These are phyloP conservation scores for Fusarium metavorans DNA, from an alignment of 2,329 filamentous ascomycete species.

Conservation along the genomic window DNA sequence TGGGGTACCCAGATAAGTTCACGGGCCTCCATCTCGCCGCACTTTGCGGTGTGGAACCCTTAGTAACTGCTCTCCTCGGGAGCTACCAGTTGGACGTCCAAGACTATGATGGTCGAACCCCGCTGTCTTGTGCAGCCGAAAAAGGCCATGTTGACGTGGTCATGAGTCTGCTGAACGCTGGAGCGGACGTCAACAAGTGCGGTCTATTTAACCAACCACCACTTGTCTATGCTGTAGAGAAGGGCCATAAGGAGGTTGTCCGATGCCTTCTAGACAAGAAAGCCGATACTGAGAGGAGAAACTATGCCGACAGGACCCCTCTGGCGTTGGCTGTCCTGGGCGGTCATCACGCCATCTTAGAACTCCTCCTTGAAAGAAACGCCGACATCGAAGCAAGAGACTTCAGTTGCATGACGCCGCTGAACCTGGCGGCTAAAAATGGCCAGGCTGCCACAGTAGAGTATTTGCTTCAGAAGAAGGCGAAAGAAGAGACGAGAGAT, in stretches of 20 bases:
- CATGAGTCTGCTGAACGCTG: background rate
- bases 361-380: background rate
- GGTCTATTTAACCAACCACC: background rate
- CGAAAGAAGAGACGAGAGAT: background rate
- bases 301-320: background rate
- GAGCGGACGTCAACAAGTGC: background rate
- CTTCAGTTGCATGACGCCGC: accelerated
- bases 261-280: background rate
- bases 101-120: background rate
- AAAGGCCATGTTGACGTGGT: background rate
- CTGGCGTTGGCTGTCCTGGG: background rate
- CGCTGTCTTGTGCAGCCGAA: background rate
- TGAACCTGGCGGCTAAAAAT: background rate
- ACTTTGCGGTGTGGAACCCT: background rate
- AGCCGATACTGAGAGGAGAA: background rate
- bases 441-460: background rate
- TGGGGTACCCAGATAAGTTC: background rate
- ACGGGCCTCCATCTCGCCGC: background rate
- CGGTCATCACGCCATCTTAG: background rate
- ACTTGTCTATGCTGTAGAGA: background rate
- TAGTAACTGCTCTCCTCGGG: background rate
- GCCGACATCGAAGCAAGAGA: background rate
- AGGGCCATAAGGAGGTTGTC: background rate
- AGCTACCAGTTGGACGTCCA: background rate
- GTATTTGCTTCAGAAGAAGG: background rate